phyloP scores from a whole-genome alignment of 2,329 filamentous ascomycete genomes.

The Colletotrichum tabaci region DNA sequence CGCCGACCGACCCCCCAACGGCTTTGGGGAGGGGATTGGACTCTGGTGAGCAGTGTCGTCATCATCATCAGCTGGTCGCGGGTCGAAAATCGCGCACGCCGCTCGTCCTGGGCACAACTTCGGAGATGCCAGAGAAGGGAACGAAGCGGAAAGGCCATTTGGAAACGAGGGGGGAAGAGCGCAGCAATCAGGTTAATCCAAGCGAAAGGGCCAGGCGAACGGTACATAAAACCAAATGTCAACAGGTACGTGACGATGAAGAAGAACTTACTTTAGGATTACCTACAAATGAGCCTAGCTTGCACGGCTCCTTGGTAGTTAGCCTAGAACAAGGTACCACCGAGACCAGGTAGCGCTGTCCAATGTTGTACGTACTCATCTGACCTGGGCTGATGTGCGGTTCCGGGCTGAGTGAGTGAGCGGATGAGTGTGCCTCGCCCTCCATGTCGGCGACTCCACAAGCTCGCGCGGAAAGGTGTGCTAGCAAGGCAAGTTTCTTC shows the following conservation, averaged over 20 bases:
- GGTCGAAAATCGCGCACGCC: constrained; percentile 41
- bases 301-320: constrained; percentile 28
- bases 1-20: not conserved
- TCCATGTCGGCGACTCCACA: constrained; percentile 38
- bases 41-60: constrained; percentile 30
- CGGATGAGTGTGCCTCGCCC: constrained; percentile 2
- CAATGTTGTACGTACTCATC: constrained; percentile 18
- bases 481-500: constrained; percentile 3
- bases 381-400: constrained; percentile 18
- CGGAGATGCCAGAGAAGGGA: constrained; percentile 35
- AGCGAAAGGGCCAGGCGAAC: constrained; percentile 6
- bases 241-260: constrained; percentile 28
- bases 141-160: constrained; percentile 30
- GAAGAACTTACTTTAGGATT: constrained; percentile 40
- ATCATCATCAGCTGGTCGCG: constrained; percentile 28
- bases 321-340: constrained; percentile 31
- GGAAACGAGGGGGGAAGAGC: constrained; percentile 21
- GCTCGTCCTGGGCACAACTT: constrained; percentile 18
- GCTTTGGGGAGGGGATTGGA: not conserved
- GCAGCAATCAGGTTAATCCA: constrained; percentile 26
- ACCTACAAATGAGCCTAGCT: constrained; percentile 37
- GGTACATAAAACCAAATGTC: constrained; percentile 27
- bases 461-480: constrained; percentile 13
- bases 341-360: constrained; percentile 27
- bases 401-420: constrained; percentile 2